Percentiles rank a stretch among this genome's conserved stretches.
These are phyloP conservation scores for Endoconidiophora laricicola DNA, from an alignment of 2,329 filamentous ascomycete species.

Conservation along the genomic window DNA sequence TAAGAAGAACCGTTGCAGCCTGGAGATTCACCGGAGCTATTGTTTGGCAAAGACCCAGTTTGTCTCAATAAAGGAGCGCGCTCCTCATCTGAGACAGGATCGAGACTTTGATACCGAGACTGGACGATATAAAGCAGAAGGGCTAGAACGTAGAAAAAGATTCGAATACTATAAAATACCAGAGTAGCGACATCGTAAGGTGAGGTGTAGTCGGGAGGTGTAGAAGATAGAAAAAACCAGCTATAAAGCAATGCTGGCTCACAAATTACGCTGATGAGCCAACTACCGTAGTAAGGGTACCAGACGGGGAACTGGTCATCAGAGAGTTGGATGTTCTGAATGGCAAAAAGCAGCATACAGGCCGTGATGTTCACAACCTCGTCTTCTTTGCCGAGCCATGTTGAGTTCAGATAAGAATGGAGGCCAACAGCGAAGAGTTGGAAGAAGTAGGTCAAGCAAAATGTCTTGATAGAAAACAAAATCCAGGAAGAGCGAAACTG, in stretches of 20 bases:
- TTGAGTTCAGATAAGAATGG: constrained; percentile 20
- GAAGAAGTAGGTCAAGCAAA: constrained; percentile 25
- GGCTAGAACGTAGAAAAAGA: constrained; percentile 3
- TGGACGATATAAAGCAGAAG: neutral
- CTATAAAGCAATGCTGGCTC: constrained; percentile 32
- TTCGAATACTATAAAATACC: neutral
- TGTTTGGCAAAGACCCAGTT: neutral
- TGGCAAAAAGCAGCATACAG: constrained; percentile 46
- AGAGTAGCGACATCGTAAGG: constrained; percentile 3
- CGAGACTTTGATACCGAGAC: neutral
- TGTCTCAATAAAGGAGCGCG: constrained; percentile 37
- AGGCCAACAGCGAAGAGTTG: constrained; percentile 28
- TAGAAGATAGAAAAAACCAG: neutral
- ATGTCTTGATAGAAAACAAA: constrained; percentile 9
- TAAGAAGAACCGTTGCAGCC: constrained; percentile 3
- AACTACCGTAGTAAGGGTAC: constrained; percentile 48
- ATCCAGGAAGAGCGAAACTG: constrained; percentile 23
- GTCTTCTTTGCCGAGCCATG: constrained; percentile 30
- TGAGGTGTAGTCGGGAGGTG: neutral
- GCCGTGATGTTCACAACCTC: constrained; percentile 41
- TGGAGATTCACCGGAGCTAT: neutral
- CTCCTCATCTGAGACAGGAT: constrained; percentile 32
- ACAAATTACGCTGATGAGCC: constrained; percentile 38
- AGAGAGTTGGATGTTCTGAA: constrained; percentile 38
- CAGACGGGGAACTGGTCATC: constrained; percentile 36